Evolutionary conservation across 257 asterid species (phyloP), one percentile per base, ranked within the genome.

Genomic region (Knoxia roxburghii): DNA sequence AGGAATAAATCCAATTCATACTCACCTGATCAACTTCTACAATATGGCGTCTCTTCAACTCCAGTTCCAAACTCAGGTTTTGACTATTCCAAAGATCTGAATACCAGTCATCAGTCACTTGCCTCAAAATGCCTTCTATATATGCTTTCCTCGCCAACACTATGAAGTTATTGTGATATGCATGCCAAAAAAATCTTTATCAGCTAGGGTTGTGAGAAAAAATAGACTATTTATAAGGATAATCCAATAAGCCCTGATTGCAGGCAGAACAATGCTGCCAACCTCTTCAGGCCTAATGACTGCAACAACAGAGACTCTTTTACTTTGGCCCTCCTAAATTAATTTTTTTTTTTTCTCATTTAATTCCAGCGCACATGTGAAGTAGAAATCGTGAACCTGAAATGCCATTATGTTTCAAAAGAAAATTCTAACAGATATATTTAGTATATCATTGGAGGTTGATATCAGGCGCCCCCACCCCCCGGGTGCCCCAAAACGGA

Each of bases 1-100:
- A 73, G 41, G 18, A n/a, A 27, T 35, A 45, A 52, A 50, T 66
- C 45, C 39, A 55, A 68, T 62, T 62, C 68, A 52, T 61, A 69
- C 78, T 61, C 58, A 86, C 99, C 91, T 90, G 95, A 75, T 86
- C 84, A 67, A 83, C 66, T 72, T 90, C 88, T 33, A 80, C 62
- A 67, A 94, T 84, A 67, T 80, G 88, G 43, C 72, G 81, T 68
- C 76, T 84, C 84, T 87, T 94, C 82, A 85, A 68, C 73, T 94
- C 96, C 72, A 94, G 76, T 77, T 90, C 97, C 72, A 91, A 79
- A 80, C 87, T 82, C 82, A 94, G 78, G 60, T 88, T 90, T 74
- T 94, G 94, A 68, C 90, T 87, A 80, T 84, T 85, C 96, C 96
- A 94, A 52, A 94, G 91, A 69, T 87, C 95, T 89, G 89, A 87